Evolutionary conservation across 352 stramenopile genomes (phyloP), one percentile per base, ranked within the genome.

Genomic region (Globisporangium orthogonon): DNA sequence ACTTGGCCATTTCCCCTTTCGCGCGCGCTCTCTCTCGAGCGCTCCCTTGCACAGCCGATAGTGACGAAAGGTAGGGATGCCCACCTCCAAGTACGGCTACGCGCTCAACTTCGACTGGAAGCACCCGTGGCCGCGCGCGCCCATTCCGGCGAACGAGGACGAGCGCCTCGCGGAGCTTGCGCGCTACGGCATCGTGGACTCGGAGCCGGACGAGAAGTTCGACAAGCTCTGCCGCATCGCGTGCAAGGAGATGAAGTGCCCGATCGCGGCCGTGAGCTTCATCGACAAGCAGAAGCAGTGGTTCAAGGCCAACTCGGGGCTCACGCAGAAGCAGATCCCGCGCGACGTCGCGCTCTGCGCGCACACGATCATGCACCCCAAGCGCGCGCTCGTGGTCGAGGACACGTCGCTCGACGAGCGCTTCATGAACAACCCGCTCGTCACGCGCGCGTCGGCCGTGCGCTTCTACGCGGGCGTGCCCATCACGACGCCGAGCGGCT

Each of bases 181-280:
- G 28, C 67, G 76, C 15, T 94, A 91, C 73, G 68, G 75, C 52
- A 94, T 94, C 52, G 54, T 94, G 50, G 83, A 94, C 67, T 89
- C 83, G 58, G 77, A 89, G 54, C 74, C 74, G 53, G 83, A 94
- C 49, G 83, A 93, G 48, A 87, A 87, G 65, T 93, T 93, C 62
- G 82, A 93, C 70, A 93, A 91, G 66, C 74, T 93, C 44, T 93
- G 83, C 65, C 80, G 80, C 54, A 91, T 93, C 51, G 83, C 83
- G 63, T 91, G 83, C 74, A 93, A 93, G 60, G 83, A 91, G 63
- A 91, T 93, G 83, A 91, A 93, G 75, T 91, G 83, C 47, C 83
- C 83, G 52, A 93, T 93, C 57, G 79, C 83, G n/a, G 83, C 83
- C 50, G 78, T 93, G 45, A 86, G 72, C 64, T 91, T 94, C 63